Evolutionary conservation across 2,329 filamentous ascomycete genomes (phyloP).

Genomic region (Rhytidhysteron rufulum): DNA sequence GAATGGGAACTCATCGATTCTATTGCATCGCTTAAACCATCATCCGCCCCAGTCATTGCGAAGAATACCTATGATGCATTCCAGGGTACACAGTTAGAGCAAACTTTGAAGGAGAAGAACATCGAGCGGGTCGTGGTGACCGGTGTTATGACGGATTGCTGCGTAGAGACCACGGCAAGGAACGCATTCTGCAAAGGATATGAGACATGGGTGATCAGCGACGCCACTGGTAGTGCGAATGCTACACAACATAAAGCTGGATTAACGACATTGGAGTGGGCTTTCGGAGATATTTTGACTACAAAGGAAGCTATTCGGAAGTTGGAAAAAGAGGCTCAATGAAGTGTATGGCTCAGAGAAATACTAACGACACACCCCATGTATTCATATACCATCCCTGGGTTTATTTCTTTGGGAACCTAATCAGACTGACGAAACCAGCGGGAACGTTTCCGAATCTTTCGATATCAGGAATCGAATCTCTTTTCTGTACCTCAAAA

Average conservation of each 20-base stretch:
- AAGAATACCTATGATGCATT: slow-evolving; percentile 45
- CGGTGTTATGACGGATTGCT: slow-evolving; percentile 44
- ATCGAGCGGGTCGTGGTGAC: slow-evolving; percentile 35
- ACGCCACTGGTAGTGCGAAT: slow-evolving; percentile 36
- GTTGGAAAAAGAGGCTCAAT: slow-evolving; percentile 1
- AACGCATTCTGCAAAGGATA: slow-evolving; percentile 39
- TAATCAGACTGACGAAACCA: too few species aligned
- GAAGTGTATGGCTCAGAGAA: too few species aligned
- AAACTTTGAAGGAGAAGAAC: slow-evolving; percentile 15
- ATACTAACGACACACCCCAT: too few species aligned
- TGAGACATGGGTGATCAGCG: slow-evolving; percentile 39
- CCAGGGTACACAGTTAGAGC: slow-evolving; percentile 29
- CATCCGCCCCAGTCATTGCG: slow-evolving; percentile 14
- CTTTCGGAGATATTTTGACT: slow-evolving; percentile 32
- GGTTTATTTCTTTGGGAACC: too few species aligned
- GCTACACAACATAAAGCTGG: slow-evolving; percentile 30
- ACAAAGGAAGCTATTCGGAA: slow-evolving; percentile 25
- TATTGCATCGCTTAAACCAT: slow-evolving; percentile 11
- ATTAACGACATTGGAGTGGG: slow-evolving; percentile 30
- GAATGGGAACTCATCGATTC: slow-evolving; percentile 32
- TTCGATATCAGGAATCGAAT: background rate
- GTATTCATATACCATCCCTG: too few species aligned
- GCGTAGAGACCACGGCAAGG: slow-evolving; percentile 38
- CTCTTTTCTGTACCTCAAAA: background rate
- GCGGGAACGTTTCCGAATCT: background rate